phyloP scores from a whole-genome alignment of 148 eudicot species.

The Heliamphora exappendiculata region DNA sequence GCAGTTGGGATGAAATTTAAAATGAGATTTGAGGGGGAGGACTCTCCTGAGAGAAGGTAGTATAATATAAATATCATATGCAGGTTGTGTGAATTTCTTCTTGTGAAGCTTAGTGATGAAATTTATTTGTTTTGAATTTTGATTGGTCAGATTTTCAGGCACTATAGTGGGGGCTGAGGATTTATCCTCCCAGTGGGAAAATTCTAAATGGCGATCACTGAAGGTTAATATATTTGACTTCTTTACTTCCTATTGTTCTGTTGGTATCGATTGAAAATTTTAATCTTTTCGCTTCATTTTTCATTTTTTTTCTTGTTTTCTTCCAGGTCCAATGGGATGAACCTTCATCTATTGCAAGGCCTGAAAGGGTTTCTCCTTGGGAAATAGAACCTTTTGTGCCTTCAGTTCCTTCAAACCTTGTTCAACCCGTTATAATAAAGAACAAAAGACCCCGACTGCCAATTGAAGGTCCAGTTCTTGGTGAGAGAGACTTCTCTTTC shows the following conservation, averaged over 20 bases:
- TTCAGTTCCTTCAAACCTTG: constrained; percentile 33
- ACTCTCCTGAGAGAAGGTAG: constrained; percentile 87
- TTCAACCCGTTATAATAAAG: constrained; percentile 38
- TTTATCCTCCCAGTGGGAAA: constrained; percentile 64
- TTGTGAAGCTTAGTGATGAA: background rate
- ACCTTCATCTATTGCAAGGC: constrained; percentile 65
- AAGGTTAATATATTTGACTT: constrained; percentile 43
- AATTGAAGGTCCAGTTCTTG: constrained; percentile 45
- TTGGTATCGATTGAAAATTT: background rate
- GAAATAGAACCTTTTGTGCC: constrained; percentile 82
- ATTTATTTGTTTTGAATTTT: constrained; percentile 8
- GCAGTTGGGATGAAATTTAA: constrained; percentile 80
- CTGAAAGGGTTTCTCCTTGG: constrained; percentile 94
- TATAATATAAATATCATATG: background rate
- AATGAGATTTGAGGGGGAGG: constrained; percentile 97
- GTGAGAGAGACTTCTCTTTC: constrained; percentile 33
- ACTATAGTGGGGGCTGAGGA: constrained; percentile 82
- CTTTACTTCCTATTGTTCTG: background rate
- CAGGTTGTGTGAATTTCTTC: background rate
- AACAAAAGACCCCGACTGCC: constrained; percentile 67
- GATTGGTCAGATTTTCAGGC: constrained; percentile 65
- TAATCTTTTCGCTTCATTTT: background rate
- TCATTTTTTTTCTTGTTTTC: background rate
- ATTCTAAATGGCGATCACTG: constrained; percentile 77
- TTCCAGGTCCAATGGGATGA: constrained; percentile 97